Conservation (phyloP, 2,329 filamentous ascomycete genomes). For the Penicillium occitanis region DNA sequence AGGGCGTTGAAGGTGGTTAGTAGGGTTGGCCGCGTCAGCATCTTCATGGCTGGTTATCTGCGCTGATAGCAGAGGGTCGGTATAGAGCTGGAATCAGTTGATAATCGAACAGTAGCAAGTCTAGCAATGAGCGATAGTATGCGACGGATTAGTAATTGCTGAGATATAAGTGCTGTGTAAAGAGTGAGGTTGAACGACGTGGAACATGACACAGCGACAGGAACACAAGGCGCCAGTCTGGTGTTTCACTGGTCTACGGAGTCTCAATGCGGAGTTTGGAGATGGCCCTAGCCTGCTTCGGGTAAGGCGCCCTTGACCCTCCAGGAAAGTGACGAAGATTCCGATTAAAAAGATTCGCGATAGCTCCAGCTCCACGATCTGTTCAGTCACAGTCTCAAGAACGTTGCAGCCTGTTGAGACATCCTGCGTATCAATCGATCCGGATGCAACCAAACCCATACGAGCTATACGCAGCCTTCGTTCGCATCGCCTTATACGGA, state of each 20-base stretch:
- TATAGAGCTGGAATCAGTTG: background rate
- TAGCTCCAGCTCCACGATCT: background rate
- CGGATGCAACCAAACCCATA: background rate
- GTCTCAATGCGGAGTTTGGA: slow-evolving; percentile 14
- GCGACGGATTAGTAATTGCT: background rate
- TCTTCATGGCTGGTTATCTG: slow-evolving; percentile 35
- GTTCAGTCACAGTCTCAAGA: background rate
- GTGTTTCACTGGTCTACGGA: slow-evolving; percentile 8
- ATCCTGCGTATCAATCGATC: background rate
- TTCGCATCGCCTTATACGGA: slow-evolving; percentile 24
- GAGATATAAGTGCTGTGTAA: background rate
- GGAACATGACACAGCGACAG: background rate
- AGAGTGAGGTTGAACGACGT: background rate
- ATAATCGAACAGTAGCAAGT: background rate
- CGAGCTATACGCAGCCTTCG: background rate
- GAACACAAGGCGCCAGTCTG: slow-evolving; percentile 5
- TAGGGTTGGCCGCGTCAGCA: slow-evolving; percentile 30
- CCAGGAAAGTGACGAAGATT: background rate
- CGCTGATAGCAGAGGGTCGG: background rate
- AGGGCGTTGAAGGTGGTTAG: slow-evolving; percentile 29
- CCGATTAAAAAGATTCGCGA: background rate
- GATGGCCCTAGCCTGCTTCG: slow-evolving; percentile 10
- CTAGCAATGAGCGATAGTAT: background rate
- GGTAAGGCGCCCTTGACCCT: slow-evolving; percentile 2
- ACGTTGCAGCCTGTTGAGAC: background rate